Percentiles rank a stretch among this genome's conserved stretches.
Evolutionary conservation across 495 filamentous ascomycete genomes (phyloP).

Genomic region (Cercophora scortea): DNA sequence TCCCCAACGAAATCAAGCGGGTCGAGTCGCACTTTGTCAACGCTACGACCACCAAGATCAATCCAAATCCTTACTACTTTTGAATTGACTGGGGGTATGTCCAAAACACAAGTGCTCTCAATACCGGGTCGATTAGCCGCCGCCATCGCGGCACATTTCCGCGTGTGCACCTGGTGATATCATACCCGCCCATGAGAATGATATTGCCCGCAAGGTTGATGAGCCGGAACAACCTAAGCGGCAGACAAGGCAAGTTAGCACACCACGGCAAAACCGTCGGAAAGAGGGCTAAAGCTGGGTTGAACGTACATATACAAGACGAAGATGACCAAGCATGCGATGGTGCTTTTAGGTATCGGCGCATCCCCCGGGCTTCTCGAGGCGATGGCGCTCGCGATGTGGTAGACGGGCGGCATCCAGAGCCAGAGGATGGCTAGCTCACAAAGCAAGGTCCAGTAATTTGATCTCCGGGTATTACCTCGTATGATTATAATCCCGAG

Average conservation of each 20-base stretch:
- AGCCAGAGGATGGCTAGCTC: constrained; percentile 21
- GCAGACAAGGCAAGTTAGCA: neutral
- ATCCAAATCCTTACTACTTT: constrained; percentile 3
- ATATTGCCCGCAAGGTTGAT: constrained; percentile 20
- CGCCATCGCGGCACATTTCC: constrained; percentile 3
- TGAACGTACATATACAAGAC: constrained; percentile 21
- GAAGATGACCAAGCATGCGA: constrained; percentile 14
- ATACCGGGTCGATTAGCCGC: constrained; percentile 5
- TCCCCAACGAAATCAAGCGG: too few species aligned
- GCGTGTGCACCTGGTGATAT: constrained; percentile 9
- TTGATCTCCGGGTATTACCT: constrained; percentile 9
- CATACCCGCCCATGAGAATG: constrained; percentile 12
- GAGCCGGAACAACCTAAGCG: constrained; percentile 18
- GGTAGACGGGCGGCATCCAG: constrained; percentile 23
- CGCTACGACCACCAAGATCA: too few species aligned
- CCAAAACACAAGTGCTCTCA: constrained; percentile 16
- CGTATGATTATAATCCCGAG: constrained; percentile 12
- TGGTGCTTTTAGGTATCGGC: neutral
- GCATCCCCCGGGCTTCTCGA: neutral
- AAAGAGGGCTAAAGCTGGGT: neutral
- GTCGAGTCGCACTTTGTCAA: too few species aligned
- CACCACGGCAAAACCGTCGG: neutral
- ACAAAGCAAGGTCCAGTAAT: constrained; percentile 11
- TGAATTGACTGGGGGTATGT: constrained; percentile 20
- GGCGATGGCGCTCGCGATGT: constrained; percentile 5